These are phyloP conservation scores for Aspergillus funiculosus DNA, from an alignment of 495 filamentous ascomycete species.

Conservation along the genomic window DNA sequence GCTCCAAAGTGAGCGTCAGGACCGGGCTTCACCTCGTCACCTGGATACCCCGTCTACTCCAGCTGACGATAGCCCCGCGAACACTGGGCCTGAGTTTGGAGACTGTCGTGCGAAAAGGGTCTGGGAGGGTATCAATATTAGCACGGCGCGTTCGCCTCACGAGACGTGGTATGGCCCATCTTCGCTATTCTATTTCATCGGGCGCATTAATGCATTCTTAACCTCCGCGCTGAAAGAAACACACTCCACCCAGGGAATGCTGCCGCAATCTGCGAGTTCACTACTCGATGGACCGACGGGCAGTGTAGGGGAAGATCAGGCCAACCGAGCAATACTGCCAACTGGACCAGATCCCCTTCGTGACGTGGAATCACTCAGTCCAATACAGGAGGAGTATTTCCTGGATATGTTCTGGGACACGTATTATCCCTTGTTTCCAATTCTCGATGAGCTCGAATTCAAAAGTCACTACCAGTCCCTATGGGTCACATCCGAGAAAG, in stretches of 20 bases:
- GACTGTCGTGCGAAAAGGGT: background rate
- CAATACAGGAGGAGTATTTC: conserved; percentile 40
- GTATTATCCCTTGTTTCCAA: conserved; percentile 31
- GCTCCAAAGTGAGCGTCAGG: conserved; percentile 15
- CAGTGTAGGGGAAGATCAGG: background rate
- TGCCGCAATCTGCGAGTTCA: conserved; percentile 8
- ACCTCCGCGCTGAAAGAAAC: conserved; percentile 10
- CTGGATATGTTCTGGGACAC: conserved; percentile 46
- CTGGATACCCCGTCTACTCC: conserved; percentile 9
- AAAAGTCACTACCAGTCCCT: conserved; percentile 44
- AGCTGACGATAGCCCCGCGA: background rate
- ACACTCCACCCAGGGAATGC: conserved; percentile 4
- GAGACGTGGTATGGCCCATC: conserved; percentile 28
- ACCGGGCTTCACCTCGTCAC: background rate
- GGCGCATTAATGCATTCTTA: conserved; percentile 22
- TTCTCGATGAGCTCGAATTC: conserved; percentile 47
- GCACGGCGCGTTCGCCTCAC: conserved; percentile 15
- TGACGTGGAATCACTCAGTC: conserved; percentile 1
- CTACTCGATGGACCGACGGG: conserved; percentile 5
- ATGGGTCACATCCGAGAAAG: conserved; percentile 28
- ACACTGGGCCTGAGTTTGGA: background rate
- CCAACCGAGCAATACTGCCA: background rate
- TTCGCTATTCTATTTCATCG: conserved; percentile 31
- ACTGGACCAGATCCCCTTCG: conserved; percentile 5
- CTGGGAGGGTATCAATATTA: conserved; percentile 24